These are phyloP conservation scores for Neurospora sp. DNA, from an alignment of 495 filamentous ascomycete species.

Conservation along the genomic window DNA sequence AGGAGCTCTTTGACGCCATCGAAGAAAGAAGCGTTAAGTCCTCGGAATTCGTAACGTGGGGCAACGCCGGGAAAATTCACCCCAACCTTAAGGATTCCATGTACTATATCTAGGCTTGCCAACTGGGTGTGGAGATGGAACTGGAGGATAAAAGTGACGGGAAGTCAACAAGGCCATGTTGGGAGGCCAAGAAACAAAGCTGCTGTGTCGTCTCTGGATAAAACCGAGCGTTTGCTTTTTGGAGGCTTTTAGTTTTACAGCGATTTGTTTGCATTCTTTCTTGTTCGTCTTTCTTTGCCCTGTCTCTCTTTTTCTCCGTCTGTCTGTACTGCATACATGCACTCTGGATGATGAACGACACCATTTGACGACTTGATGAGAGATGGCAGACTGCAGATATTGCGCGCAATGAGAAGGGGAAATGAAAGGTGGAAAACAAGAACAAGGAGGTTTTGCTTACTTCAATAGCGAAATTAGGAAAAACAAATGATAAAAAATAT, in stretches of 20 bases:
- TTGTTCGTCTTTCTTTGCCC: not conserved
- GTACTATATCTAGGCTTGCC: slow-evolving; percentile 57
- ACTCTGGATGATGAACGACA: not conserved
- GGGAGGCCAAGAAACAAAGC: not conserved
- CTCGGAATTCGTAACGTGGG: not conserved
- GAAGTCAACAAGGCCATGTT: not conserved
- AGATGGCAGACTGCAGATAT: not conserved
- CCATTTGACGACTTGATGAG: not conserved
- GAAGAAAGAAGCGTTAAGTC: not conserved
- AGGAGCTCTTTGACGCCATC: slow-evolving; percentile 39
- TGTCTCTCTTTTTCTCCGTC: not conserved
- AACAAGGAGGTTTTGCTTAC: not conserved
- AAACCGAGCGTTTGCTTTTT: not conserved
- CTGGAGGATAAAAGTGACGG: not conserved
- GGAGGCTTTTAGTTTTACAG: not conserved
- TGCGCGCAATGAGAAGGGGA: not conserved
- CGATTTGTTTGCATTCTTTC: not conserved
- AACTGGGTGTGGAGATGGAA: not conserved
- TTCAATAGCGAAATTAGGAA: not conserved
- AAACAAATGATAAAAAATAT: not conserved
- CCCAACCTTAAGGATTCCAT: slow-evolving; percentile 49
- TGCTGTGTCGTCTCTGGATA: not conserved
- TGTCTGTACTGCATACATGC: not conserved
- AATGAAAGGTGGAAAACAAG: not conserved
- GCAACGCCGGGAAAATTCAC: slow-evolving; percentile 25